Base-by-base conservation (phyloP, 805 yeast genomes). In the Starmerella kuoi region DNA sequence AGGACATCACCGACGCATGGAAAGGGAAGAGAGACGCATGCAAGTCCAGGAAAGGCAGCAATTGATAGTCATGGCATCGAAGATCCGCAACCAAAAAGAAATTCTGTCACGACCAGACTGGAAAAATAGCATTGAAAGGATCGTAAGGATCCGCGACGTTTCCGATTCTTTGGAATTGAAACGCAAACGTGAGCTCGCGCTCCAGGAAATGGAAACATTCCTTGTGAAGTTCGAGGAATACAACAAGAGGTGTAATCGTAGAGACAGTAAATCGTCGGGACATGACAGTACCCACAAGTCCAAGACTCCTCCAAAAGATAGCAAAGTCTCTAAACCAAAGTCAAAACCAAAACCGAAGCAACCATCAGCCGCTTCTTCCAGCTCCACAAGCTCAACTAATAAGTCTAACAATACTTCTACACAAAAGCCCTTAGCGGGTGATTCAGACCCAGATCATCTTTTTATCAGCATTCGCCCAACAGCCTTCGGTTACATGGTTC, bases 11-110 rank as follows among this genome's bases (percentile, higher is more conserved):
- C 67, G 67, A 32, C 66, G 71, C 31, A 73, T 79, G 75, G 73
- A 70, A 48, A 72, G 72, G 42, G 77, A 76, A 40, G 94, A 82
- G 57, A 69, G 69, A 45, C 66, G 73, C 35, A 75, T 78, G 72
- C 61, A 66, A 23, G 65, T 64, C 27, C 62, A 69, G 2, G 87
- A 80, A 49, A 62, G 72, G 21, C 70, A 67, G 37, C 67, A 70
- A 42, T 63, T 76, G 34, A 61, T 69, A 37, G 57, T 63, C 7
- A 88, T 79, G 52, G 72, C 74, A 24, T 84, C 77, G 40, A 68
- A 67, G 24, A 50, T 68, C 25, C 40, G 45, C 9, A 38, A 54
- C 18, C 65, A 74, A 27, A 58, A 63, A 24, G 69, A 69, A 11
- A 69, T 67, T 48, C 61, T 74, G 38, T 55, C 61, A 22, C 57